Evolutionary conservation across 2,329 filamentous ascomycete genomes (phyloP), one percentile per base, ranked within the genome.

Genomic region (Aspergillus sergii): DNA sequence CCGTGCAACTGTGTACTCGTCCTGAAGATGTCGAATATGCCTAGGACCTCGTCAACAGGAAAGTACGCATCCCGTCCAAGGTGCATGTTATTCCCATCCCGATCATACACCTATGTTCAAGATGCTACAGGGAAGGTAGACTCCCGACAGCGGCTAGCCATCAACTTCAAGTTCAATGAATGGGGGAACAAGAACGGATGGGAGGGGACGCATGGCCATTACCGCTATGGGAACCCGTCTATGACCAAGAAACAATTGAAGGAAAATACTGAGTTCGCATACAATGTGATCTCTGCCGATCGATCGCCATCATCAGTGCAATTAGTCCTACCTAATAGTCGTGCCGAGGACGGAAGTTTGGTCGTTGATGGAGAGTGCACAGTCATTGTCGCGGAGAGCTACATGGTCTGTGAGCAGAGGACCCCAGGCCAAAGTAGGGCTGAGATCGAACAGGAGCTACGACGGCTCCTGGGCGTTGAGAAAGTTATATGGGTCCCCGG

Each of bases 331-430:
- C 67, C 66, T 19, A 64, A 61, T 9, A 66, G 73, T n/a, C 62
- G 67, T 11, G 57, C 66, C 1, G 73, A 75, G 61, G 72, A 73
- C 2, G 73, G 73, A 7, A 68, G 60, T 7, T 58, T 76, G 3
- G 72, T 73, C 11, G 64, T 67, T 7, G 74, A 76, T 48, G 74
- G 74, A 10, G 69, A 75, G 21, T 73, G 74, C 21, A 76, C 74
- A 5, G 63, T 76, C 12, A 60, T 75, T 4, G 69, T 66, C 21
- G 68, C 72, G 2, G 72, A 74, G 57, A 75, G 73, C 60, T 71
- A 65, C 36, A 69, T 76, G 39, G 45, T 75, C 48, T 71, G 69
- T 41, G 68, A 73, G 21, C 62, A 68, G 32, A 69, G 73, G 2
- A 76, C 75, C 34, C 69, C 69, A 0, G 69, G 69, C 4, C 36